A percentile compares a stretch with the other conserved stretches of the same genome.
Conservation (phyloP, 306 rosid species). For the Biancaea sappan region DNA sequence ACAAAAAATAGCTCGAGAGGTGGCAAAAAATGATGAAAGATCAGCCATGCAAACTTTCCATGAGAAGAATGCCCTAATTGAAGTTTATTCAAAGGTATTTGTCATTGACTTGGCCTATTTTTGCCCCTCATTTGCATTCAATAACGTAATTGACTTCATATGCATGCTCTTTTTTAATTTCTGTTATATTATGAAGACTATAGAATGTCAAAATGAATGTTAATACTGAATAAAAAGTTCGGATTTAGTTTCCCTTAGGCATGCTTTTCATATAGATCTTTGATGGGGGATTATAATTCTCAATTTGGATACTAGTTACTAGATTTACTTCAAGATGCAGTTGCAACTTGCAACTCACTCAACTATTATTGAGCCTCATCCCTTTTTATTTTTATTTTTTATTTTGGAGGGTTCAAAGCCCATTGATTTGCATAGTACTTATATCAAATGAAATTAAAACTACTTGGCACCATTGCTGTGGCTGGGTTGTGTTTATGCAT, state of each 20-base stretch:
- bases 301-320: no score
- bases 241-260: background rate
- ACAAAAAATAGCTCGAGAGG: slow-evolving; percentile 71
- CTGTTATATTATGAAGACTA: background rate
- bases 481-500: background rate
- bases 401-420: background rate
- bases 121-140: background rate
- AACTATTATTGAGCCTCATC: no score
- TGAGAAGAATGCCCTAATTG: slow-evolving; percentile 64
- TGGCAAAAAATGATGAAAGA: slow-evolving; percentile 71
- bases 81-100: slow-evolving; percentile 79
- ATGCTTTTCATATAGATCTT: no score
- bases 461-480: background rate
- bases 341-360: no score
- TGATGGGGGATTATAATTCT: no score
- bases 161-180: background rate
- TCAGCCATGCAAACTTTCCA: slow-evolving; percentile 73
- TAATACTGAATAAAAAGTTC: background rate
- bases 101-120: background rate
- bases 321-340: no score
- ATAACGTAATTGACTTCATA: background rate
- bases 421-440: slow-evolving; percentile 1
- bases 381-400: background rate
- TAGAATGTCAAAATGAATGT: slow-evolving; percentile 1
- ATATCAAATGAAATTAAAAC: background rate